Percentiles rank a stretch among this genome's conserved stretches.
Evolutionary conservation across 768 basidiomycete genomes (phyloP).

Genomic region (Boletus rubroflammeus): DNA sequence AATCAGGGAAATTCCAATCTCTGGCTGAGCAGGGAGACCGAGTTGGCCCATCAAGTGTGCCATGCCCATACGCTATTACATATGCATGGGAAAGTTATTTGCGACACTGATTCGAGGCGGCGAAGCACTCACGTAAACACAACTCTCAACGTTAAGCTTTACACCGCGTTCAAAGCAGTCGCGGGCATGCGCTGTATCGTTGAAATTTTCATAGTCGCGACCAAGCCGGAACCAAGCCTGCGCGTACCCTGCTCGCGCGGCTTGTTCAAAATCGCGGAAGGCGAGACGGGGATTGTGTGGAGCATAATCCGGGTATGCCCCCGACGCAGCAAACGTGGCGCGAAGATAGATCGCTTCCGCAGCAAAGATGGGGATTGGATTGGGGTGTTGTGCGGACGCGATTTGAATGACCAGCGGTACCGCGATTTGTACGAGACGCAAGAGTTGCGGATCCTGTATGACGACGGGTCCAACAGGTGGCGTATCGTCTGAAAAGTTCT

Average conservation of each 20-base stretch:
- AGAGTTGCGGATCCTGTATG: conserved; percentile 58
- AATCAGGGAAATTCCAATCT: conserved; percentile 66
- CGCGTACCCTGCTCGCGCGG: conserved; percentile 72
- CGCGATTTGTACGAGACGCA: conserved; percentile 58
- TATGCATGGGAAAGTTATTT: conserved; percentile 5
- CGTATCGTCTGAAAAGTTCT: conserved; percentile 40
- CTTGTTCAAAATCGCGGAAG: conserved; percentile 85
- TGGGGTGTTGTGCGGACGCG: conserved; percentile 35
- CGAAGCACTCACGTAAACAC: conserved; percentile 62
- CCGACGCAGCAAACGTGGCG: conserved; percentile 69
- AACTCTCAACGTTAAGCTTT: conserved; percentile 69
- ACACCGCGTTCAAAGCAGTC: conserved; percentile 88
- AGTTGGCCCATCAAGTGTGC: conserved; percentile 89
- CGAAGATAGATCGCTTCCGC: conserved; percentile 77
- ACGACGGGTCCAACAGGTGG: conserved; percentile 47
- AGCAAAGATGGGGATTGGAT: conserved; percentile 40
- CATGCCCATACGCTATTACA: conserved; percentile 80
- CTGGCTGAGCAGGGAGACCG: conserved; percentile 48
- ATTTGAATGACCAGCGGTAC: conserved; percentile 62
- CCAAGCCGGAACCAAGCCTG: conserved; percentile 92
- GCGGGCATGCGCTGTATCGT: conserved; percentile 66
- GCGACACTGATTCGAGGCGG: neutral
- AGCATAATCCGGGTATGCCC: conserved; percentile 63
- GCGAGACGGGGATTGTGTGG: conserved; percentile 70
- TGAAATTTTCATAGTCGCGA: conserved; percentile 86